A percentile compares a stretch with the other conserved stretches of the same genome.
Conservation (phyloP, 2,329 filamentous ascomycete species). For the Microdochium paspali region DNA sequence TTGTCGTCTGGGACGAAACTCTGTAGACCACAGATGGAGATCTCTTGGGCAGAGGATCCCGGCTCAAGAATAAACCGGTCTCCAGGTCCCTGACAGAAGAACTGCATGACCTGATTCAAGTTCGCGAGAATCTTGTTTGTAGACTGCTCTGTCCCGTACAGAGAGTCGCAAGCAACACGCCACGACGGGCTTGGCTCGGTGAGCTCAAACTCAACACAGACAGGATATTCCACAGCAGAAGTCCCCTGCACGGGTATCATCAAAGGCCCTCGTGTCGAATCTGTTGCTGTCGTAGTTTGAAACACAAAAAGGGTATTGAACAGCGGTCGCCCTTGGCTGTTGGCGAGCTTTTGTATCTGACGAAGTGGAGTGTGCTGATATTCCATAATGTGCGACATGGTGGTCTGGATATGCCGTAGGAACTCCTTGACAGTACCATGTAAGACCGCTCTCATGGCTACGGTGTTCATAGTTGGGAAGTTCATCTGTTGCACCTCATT, state of each 20-base stretch:
- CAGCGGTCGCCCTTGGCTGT: slow-evolving; percentile 18
- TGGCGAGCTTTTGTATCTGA: slow-evolving; percentile 48
- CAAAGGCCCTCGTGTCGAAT: slow-evolving; percentile 21
- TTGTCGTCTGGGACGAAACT: slow-evolving; percentile 20
- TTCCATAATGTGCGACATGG: slow-evolving; percentile 54
- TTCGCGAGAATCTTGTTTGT: slow-evolving; percentile 41
- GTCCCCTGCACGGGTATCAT: slow-evolving; percentile 54
- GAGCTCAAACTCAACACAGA: slow-evolving; percentile 74
- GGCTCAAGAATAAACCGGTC: neutral
- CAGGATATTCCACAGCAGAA: slow-evolving; percentile 68
- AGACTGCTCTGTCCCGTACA: slow-evolving; percentile 35
- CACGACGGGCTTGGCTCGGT: slow-evolving; percentile 48
- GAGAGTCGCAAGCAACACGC: slow-evolving; percentile 61
- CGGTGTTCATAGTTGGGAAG: slow-evolving; percentile 91
- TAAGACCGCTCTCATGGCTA: slow-evolving; percentile 62
- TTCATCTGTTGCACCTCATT: slow-evolving; percentile 57
- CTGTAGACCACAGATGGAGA: slow-evolving; percentile 58
- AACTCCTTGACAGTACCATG: slow-evolving; percentile 59
- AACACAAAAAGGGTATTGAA: slow-evolving; percentile 51
- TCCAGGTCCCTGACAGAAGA: neutral
- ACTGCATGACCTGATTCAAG: slow-evolving; percentile 49
- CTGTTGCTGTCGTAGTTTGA: slow-evolving; percentile 29
- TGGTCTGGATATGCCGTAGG: slow-evolving; percentile 64
- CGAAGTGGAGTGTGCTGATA: slow-evolving; percentile 73
- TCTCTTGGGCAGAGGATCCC: slow-evolving; percentile 19